A percentile compares a stretch with the other conserved stretches of the same genome.
phyloP scores from a whole-genome alignment of 352 stramenopile genomes.

The Globisporangium splendens region DNA sequence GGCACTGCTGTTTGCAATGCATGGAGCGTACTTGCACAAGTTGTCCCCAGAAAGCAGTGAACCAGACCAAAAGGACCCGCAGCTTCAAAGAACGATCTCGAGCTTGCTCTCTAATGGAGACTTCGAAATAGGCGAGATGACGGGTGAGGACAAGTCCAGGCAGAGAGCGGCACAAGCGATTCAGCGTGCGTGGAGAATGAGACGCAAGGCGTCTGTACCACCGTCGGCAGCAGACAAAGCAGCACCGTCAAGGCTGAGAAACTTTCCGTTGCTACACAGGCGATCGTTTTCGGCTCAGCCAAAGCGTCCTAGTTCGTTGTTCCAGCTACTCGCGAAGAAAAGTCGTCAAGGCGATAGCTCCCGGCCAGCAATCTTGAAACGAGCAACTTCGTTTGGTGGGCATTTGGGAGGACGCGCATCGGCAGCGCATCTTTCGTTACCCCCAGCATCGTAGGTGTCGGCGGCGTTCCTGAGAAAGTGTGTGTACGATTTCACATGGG shows the following conservation, averaged over 20 bases:
- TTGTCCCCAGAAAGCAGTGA: not conserved
- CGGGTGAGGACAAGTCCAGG: not conserved
- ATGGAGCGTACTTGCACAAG: conserved; percentile 17
- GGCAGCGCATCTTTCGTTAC: too few species aligned
- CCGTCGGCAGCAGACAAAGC: too few species aligned
- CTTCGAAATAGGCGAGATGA: not conserved
- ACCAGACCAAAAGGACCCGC: not conserved
- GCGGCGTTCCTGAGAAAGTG: not conserved
- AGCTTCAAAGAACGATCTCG: not conserved
- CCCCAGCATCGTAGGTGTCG: not conserved
- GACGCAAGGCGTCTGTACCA: not conserved
- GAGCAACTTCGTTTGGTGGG: too few species aligned
- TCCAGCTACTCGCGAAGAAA: conserved; percentile 9
- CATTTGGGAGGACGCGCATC: too few species aligned
- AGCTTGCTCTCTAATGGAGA: conserved; percentile 4
- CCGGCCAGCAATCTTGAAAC: too few species aligned
- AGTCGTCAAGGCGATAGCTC: not conserved
- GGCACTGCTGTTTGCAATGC: conserved; percentile 27
- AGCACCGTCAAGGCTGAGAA: not conserved
- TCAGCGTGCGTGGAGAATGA: conserved; percentile 24
- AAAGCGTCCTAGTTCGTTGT: conserved; percentile 3
- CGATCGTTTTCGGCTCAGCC: too few species aligned
- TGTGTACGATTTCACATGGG: not conserved
- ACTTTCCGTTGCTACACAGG: not conserved
- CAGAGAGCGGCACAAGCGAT: conserved; percentile 22